Percentiles rank a stretch among this genome's conserved stretches.
phyloP scores from a whole-genome alignment of 148 eudicot genomes.

The Rhododendron mucronatum region DNA sequence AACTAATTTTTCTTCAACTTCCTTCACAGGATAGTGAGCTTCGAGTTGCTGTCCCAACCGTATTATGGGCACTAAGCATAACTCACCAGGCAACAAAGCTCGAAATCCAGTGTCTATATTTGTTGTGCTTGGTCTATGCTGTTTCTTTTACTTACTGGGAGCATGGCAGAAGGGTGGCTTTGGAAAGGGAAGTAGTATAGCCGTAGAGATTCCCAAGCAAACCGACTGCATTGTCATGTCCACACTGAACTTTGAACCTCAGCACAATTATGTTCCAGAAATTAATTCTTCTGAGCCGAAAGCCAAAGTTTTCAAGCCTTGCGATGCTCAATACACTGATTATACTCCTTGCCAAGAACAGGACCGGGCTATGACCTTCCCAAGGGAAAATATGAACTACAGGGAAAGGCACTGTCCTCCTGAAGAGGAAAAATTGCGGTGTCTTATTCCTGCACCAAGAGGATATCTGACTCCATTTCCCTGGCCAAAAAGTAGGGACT shows the following conservation, averaged over 20 bases:
- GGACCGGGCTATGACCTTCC: slow-evolving; percentile 34
- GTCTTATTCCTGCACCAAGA: slow-evolving; percentile 39
- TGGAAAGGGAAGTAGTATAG: slow-evolving; percentile 65
- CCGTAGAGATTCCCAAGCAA: slow-evolving; percentile 39
- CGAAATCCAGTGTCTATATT: slow-evolving; percentile 42
- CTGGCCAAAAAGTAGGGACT: slow-evolving; percentile 38
- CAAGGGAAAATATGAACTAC: slow-evolving; percentile 32
- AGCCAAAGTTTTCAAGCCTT: slow-evolving; percentile 20
- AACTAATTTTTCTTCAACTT: background rate
- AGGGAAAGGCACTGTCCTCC: slow-evolving; percentile 42
- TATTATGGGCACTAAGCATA: slow-evolving; percentile 25
- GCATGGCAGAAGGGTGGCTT: slow-evolving; percentile 67
- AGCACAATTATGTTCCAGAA: slow-evolving; percentile 29
- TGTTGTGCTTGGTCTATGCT: slow-evolving; percentile 47
- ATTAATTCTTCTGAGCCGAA: background rate
- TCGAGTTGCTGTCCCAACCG: background rate
- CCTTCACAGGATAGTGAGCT: background rate
- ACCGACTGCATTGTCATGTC: slow-evolving; percentile 46
- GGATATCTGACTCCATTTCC: slow-evolving; percentile 32
- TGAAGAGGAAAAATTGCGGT: slow-evolving; percentile 28
- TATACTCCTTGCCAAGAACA: slow-evolving; percentile 49
- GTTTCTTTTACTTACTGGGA: slow-evolving; percentile 55
- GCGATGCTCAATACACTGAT: slow-evolving; percentile 25
- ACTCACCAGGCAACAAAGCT: slow-evolving; percentile 37
- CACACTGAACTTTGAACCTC: slow-evolving; percentile 46